Conservation (phyloP, 495 filamentous ascomycete genomes). For the Tuber umbilicatum region DNA sequence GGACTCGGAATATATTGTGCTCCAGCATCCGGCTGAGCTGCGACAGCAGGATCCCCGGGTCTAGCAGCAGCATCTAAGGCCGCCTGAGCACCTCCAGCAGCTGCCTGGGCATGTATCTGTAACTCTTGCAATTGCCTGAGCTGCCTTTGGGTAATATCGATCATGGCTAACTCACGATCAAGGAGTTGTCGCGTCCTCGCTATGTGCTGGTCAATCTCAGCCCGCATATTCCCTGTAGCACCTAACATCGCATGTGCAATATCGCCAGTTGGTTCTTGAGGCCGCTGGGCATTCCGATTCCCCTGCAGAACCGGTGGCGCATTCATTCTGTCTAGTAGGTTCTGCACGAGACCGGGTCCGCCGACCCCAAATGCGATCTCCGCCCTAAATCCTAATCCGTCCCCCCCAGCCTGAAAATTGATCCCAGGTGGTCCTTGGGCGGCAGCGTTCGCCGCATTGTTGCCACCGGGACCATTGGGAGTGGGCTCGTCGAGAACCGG, state of each 20-base stretch:
- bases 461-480: constrained; percentile 29
- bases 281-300: constrained; percentile 17
- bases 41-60: constrained; percentile 14
- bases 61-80: constrained; percentile 12
- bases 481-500: constrained; percentile 55
- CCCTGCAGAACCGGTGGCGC: constrained; percentile 40
- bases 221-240: constrained; percentile 16
- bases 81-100: constrained; percentile 14
- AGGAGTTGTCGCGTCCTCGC: constrained; percentile 29
- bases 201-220: constrained; percentile 33
- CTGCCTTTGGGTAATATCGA: constrained; percentile 30
- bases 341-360: constrained; percentile 49
- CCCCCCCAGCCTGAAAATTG: constrained; percentile 9
- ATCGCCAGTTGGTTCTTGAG: constrained; percentile 22
- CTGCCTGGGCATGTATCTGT: constrained; percentile 25
- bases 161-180: constrained; percentile 32
- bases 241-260: constrained; percentile 13
- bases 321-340: constrained; percentile 46
- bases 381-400: constrained; percentile 33
- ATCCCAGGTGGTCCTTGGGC: neutral
- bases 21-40: constrained; percentile 4
- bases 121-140: constrained; percentile 29
- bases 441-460: constrained; percentile 35
- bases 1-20: neutral
- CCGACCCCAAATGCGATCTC: constrained; percentile 55